Evolutionary conservation across 139 green algal genomes (phyloP), one percentile per base, ranked within the genome.

Genomic region (Chlorella sp.): DNA sequence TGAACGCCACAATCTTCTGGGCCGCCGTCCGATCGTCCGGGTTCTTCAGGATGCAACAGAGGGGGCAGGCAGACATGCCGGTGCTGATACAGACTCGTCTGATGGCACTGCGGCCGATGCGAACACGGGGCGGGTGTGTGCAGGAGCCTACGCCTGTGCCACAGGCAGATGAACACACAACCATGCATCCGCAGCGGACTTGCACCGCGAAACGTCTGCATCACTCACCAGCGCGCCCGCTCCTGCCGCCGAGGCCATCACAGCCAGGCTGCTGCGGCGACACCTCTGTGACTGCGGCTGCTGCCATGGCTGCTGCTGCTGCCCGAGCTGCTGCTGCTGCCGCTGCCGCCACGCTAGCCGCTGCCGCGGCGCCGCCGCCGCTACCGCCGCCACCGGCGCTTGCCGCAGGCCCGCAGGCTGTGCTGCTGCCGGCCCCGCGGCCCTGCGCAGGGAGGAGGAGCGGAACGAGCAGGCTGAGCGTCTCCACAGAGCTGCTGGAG

Each of bases 1-100:
- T 83, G 71, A 98, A 98, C 32, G 84, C 87, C 56, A 90, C 74
- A 20, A 87, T 36, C 74, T 87, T 90, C 63, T 90, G 75, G 3
- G 73, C 69, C 1, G 72, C 16, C 38, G 56, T 68, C 20, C 34
- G 67, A 67, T 85, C 51, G 12, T 60, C 80, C 11, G 80, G 80
- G n/a, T 30, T 56, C 80, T 85, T n/a, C n/a, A n/a, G n/a, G n/a
- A n/a, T n/a, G n/a, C n/a, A n/a, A n/a, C n/a, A n/a, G n/a, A n/a
- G n/a, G n/a, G n/a, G n/a, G n/a, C n/a, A n/a, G n/a, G n/a, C n/a
- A n/a, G n/a, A n/a, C n/a, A n/a, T n/a, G n/a, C n/a, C n/a, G n/a
- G n/a, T n/a, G n/a, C n/a, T n/a, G n/a, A n/a, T n/a, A n/a, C n/a
- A n/a, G n/a, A n/a, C n/a, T n/a, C n/a, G n/a, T n/a, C n/a, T n/a